Evolutionary conservation across 306 rosid genomes (phyloP).

Genomic region (Oemleria cerasiformis): DNA sequence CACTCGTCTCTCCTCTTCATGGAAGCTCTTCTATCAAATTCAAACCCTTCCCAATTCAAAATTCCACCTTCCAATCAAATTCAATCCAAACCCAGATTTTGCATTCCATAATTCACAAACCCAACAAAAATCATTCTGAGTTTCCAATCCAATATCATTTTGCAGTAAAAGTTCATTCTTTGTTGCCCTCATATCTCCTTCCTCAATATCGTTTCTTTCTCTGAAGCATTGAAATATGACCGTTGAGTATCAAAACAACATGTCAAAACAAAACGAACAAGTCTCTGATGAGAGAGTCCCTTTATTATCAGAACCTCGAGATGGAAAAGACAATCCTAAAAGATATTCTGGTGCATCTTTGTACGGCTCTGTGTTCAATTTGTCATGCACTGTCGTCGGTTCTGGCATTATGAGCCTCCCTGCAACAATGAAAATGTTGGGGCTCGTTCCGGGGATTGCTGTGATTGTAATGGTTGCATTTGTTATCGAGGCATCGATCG

Average conservation of each 20-base stretch:
- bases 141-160: neutral
- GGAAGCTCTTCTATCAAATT: neutral
- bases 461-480: slow-evolving; percentile 30
- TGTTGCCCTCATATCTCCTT: neutral
- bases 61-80: neutral
- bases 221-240: slow-evolving; percentile 3
- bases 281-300: slow-evolving; percentile 23
- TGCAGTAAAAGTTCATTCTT: neutral
- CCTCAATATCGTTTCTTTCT: neutral
- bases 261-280: slow-evolving; percentile 2
- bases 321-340: slow-evolving; percentile 15
- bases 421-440: slow-evolving; percentile 39
- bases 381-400: slow-evolving; percentile 37
- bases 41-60: neutral
- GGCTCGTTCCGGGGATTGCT: slow-evolving; percentile 31
- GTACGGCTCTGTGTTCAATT: slow-evolving; percentile 37
- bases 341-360: slow-evolving; percentile 48
- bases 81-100: neutral
- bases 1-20: no score
- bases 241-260: slow-evolving; percentile 13
- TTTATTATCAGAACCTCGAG: slow-evolving; percentile 24
- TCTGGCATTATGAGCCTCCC: slow-evolving; percentile 47
- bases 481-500: slow-evolving; percentile 36
- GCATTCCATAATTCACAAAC: neutral
- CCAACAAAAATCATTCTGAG: neutral